Percentiles rank a stretch among this genome's conserved stretches.
phyloP scores from a whole-genome alignment of 1,284 basidiomycete species.

The Microbotryomycetes sp. region DNA sequence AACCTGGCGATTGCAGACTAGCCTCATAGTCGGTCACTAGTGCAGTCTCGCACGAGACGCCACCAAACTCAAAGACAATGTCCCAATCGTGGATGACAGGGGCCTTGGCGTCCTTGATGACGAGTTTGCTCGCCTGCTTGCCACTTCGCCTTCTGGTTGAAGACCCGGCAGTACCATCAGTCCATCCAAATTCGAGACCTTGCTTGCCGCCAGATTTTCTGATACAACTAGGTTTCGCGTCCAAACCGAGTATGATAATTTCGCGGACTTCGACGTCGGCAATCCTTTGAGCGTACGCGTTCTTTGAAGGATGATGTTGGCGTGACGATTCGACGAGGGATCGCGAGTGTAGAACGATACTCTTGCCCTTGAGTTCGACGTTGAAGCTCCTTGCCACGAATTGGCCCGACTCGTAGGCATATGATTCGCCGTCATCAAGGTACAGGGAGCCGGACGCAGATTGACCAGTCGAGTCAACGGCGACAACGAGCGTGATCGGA shows the following conservation, averaged over 20 bases:
- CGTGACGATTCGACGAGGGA: constrained; percentile 50
- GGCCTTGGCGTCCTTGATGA: constrained; percentile 25
- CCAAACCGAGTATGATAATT: constrained; percentile 67
- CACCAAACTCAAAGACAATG: constrained; percentile 27
- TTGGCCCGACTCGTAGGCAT: constrained; percentile 65
- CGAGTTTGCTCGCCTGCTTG: constrained; percentile 25
- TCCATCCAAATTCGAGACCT: constrained; percentile 35
- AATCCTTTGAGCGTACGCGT: constrained; percentile 62
- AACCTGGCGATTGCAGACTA: constrained; percentile 25
- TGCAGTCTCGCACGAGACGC: constrained; percentile 6
- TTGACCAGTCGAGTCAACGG: constrained; percentile 57
- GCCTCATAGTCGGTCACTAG: constrained; percentile 24
- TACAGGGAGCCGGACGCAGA: constrained; percentile 77
- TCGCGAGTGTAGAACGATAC: constrained; percentile 41
- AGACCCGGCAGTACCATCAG: constrained; percentile 29
- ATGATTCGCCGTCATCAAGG: constrained; percentile 89
- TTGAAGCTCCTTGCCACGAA: constrained; percentile 72
- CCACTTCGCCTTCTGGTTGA: constrained; percentile 22
- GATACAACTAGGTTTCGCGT: constrained; percentile 49
- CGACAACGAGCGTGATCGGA: constrained; percentile 85
- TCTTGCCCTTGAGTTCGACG: constrained; percentile 46
- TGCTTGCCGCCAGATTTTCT: constrained; percentile 10
- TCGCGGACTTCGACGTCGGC: constrained; percentile 66
- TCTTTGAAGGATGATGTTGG: constrained; percentile 44
- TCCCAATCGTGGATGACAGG: constrained; percentile 31